phyloP scores from a whole-genome alignment of 1,284 basidiomycete species.

The Microbotryum silenes-acaulis region DNA sequence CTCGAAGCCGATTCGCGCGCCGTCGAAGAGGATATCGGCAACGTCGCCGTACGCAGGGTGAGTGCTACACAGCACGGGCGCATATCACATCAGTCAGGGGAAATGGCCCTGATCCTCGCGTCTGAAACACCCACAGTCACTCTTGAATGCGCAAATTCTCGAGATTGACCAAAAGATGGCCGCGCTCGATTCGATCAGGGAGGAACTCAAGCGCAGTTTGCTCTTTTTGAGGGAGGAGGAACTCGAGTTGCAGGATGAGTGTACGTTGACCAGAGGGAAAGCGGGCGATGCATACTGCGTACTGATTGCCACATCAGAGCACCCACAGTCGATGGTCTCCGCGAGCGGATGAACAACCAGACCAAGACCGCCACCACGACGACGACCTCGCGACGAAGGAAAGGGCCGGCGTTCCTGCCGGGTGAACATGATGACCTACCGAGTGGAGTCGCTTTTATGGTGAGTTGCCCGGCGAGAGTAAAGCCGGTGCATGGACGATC shows the following conservation, averaged over 20 bases:
- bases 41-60: constrained; percentile 20
- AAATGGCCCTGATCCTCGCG: too few relatives aligned
- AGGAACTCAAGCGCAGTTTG: constrained; percentile 72
- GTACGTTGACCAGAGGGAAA: constrained; percentile 47
- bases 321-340: constrained; percentile 70
- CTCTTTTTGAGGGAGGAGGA: constrained; percentile 89
- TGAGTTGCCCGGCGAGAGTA: constrained; percentile 39
- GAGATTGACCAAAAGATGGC: constrained; percentile 85
- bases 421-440: constrained; percentile 96
- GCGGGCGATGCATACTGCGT: too few relatives aligned
- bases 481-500: neutral
- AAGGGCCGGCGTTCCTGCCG: constrained; percentile 89
- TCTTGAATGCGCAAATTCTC: constrained; percentile 73
- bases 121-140: constrained; percentile 23
- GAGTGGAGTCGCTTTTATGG: constrained; percentile 93
- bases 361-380: constrained; percentile 36
- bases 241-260: constrained; percentile 87
- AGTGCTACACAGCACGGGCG: neutral
- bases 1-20: constrained; percentile 16
- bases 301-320: neutral
- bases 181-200: constrained; percentile 69
- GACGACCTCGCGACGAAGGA: constrained; percentile 56
- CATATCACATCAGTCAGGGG: too few relatives aligned
- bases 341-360: constrained; percentile 50
- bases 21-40: constrained; percentile 27